Base-by-base conservation (phyloP, 2,329 filamentous ascomycete genomes). In the Fusarium nisikadoi region DNA sequence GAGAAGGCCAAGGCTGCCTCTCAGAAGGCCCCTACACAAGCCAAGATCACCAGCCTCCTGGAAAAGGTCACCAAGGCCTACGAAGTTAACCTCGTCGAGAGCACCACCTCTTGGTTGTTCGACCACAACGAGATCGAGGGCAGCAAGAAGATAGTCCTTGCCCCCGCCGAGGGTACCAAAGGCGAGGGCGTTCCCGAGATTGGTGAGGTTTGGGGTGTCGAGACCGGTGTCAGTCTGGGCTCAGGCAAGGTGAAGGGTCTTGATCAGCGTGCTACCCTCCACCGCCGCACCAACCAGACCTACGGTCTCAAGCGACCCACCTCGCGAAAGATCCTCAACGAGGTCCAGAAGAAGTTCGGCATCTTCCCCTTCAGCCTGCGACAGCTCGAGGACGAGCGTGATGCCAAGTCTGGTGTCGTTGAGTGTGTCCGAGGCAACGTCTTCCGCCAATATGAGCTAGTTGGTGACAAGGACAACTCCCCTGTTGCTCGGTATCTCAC, bases 81-180 rank as follows among this genome's bases (percentile, higher is more conserved):
- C 84, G 95, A 94, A 70, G 95, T 93, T 88, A 97, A 92, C 82
- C 86, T 98, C 31, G 94, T 99, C 62, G 96, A 99, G 89, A 97
- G 95, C 88, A 99, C 96, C 72, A 99, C 96, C 46, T 97, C 94
- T 80, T 99, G 96, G 95, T 85, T 94, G 68, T 98, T 99, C 81
- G 94, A 94, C 80, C 93, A 93, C 82, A 97, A 98, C 84, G 96
- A 99, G 84, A 98, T 99, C 73, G 96, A 99, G 86, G 93, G 93
- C 78, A 82, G 92, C 87, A 98, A 98, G 91, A 98, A 98, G 90
- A 97, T 99, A 80, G 96, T 99, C 75, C 87, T 99, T 64, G 89
- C 94, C 29, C 93, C 94, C 38, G 89, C 91, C 56, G 94, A 98
- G 79, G 94, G 94, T 74, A 91, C 93, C 80, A 97, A 94, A 86